Percentiles rank a stretch among this genome's conserved stretches.
Conservation (phyloP, 257 asterid genomes). For the Cinchona pubescens region DNA sequence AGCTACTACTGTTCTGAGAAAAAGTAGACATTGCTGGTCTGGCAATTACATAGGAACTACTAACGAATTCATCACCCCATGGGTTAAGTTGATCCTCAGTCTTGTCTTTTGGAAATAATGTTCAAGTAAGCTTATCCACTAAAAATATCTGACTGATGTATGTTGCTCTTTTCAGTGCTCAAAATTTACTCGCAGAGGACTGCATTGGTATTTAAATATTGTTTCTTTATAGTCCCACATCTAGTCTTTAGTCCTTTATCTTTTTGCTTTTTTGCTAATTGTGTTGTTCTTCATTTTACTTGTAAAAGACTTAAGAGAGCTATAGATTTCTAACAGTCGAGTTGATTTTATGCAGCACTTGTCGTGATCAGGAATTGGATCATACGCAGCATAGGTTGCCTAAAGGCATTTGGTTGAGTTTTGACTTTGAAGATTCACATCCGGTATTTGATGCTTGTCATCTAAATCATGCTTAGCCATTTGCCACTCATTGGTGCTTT, state of each 20-base stretch:
- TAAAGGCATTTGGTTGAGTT: conserved; percentile 73
- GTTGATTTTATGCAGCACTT: conserved; percentile 53
- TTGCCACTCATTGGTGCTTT: conserved; percentile 4
- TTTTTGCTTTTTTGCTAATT: neutral
- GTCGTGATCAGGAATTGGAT: conserved; percentile 47
- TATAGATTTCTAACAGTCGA: conserved; percentile 13
- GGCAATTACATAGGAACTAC: neutral
- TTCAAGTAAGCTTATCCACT: neutral
- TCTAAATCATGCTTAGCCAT: neutral
- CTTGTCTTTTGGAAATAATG: neutral
- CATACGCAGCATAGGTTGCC: conserved; percentile 65
- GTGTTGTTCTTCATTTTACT: too few species aligned
- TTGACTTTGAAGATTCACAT: conserved; percentile 91
- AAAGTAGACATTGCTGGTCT: neutral
- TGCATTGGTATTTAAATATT: neutral
- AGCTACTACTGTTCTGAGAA: too few species aligned
- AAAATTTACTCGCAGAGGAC: neutral
- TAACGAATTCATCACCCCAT: neutral
- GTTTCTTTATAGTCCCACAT: neutral
- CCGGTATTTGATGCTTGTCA: conserved; percentile 46
- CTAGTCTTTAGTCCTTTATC: neutral
- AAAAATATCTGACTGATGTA: neutral
- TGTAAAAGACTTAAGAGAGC: too few species aligned
- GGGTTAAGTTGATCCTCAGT: neutral
- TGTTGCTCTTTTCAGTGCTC: neutral